Percentiles rank a stretch among this genome's conserved stretches.
These are phyloP conservation scores for Ramaria rubella DNA, from an alignment of 768 basidiomycete genomes.

Conservation along the genomic window DNA sequence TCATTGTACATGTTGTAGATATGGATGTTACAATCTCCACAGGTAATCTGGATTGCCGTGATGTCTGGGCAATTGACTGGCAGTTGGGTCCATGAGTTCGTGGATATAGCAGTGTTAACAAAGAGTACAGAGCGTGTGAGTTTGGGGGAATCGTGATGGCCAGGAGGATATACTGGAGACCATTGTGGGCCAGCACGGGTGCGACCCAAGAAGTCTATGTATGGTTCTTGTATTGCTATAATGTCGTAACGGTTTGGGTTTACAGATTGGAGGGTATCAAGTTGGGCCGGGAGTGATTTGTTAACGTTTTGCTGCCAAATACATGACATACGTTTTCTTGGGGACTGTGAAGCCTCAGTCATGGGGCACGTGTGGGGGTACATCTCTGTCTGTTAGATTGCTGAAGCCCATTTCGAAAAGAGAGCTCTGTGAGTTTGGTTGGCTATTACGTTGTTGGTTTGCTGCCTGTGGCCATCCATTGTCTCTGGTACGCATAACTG, in stretches of 20 bases:
- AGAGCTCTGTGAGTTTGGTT: neutral
- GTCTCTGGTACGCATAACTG: no score
- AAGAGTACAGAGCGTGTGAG: neutral
- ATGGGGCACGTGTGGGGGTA: neutral
- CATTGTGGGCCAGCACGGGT: neutral
- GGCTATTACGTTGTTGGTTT: no score
- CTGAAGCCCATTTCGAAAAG: neutral
- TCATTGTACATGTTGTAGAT: neutral
- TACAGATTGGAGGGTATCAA: conserved; percentile 12
- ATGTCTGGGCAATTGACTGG: neutral
- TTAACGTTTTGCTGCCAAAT: conserved; percentile 27
- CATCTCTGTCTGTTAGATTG: neutral
- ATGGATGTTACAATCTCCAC: neutral
- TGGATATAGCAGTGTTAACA: neutral
- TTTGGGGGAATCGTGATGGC: neutral
- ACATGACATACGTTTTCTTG: conserved; percentile 9
- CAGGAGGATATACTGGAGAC: neutral
- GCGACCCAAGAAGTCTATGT: neutral
- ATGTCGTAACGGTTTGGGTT: neutral
- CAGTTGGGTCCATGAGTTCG: neutral
- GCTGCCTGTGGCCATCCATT: no score
- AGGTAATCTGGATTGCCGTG: neutral
- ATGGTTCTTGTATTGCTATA: conserved; percentile 2
- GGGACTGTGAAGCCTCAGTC: neutral
- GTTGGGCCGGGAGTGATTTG: conserved; percentile 19